Evolutionary conservation across 345 rosid genomes (phyloP).

Genomic region (Kandelia obovata): DNA sequence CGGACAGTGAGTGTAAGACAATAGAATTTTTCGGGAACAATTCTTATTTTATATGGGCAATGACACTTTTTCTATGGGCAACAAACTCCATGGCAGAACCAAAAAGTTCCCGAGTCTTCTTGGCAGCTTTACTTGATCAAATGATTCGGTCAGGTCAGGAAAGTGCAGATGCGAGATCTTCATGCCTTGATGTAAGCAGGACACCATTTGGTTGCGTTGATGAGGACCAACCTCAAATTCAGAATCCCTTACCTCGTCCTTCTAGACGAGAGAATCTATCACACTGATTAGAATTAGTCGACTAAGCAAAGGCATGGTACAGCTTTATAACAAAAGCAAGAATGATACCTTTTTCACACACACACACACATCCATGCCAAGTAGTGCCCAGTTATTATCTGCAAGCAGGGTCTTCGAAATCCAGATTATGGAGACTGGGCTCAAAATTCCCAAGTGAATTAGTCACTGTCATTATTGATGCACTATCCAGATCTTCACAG

Average conservation of each 20-base stretch:
- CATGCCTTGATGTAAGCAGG: conserved; percentile 79
- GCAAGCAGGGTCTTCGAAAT: too few relatives aligned
- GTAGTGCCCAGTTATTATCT: too few relatives aligned
- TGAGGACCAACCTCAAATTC: conserved; percentile 95
- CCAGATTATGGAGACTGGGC: too few relatives aligned
- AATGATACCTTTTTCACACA: too few relatives aligned
- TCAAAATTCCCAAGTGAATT: too few relatives aligned
- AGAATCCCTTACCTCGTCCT: conserved; percentile 67
- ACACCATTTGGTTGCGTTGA: conserved; percentile 72
- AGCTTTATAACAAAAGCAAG: too few relatives aligned
- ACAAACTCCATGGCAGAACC: conserved; percentile 82
- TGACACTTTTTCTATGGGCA: conserved; percentile 86
- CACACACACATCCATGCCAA: too few relatives aligned
- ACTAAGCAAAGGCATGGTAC: too few relatives aligned
- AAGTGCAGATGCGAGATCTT: conserved; percentile 78
- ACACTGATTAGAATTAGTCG: neutral
- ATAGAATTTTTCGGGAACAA: conserved; percentile 51
- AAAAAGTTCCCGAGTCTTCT: conserved; percentile 74
- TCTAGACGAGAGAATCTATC: conserved; percentile 27
- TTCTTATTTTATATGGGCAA: conserved; percentile 72
- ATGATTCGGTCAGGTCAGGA: conserved; percentile 77
- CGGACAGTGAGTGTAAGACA: conserved; percentile 57
- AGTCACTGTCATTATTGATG: too few relatives aligned
- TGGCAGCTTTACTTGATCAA: conserved; percentile 83
- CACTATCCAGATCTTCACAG: too few relatives aligned